Evolutionary conservation across 192 early-diverging fungal genomes (phyloP).

Genomic region (Linderina pennispora): DNA sequence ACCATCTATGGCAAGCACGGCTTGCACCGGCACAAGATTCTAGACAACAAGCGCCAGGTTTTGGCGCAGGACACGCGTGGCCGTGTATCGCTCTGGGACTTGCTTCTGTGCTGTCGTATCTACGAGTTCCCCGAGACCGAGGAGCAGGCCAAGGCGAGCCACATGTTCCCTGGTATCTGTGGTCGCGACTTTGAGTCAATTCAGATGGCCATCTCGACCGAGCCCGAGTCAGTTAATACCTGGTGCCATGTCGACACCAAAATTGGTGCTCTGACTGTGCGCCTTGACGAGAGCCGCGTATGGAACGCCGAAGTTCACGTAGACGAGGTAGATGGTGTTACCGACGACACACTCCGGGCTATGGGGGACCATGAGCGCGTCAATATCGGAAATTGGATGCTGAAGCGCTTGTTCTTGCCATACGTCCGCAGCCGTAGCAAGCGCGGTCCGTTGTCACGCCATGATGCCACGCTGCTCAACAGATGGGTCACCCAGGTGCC

Average conservation of each 20-base stretch:
- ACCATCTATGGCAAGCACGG: conserved; percentile 56
- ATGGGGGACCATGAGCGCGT: conserved; percentile 38
- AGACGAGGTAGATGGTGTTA: conserved; percentile 60
- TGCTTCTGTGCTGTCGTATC: conserved; percentile 60
- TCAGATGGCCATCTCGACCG: conserved; percentile 7
- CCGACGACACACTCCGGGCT: conserved; percentile 23
- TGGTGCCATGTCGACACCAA: conserved; percentile 95
- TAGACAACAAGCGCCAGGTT: conserved; percentile 83
- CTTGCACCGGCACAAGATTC: conserved; percentile 56
- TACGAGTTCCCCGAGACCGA: conserved; percentile 44
- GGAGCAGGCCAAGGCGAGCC: conserved; percentile 53
- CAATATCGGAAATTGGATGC: conserved; percentile 48
- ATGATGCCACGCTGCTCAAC: conserved; percentile 47
- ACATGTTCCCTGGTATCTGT: conserved; percentile 26
- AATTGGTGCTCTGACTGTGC: conserved; percentile 82
- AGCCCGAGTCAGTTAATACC: conserved; percentile 71
- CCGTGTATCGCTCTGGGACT: conserved; percentile 85
- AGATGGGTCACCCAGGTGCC: conserved; percentile 49
- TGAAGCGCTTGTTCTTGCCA: conserved; percentile 39
- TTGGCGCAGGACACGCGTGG: conserved; percentile 78
- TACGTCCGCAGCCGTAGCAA: conserved; percentile 73
- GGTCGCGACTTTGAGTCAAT: conserved; percentile 40
- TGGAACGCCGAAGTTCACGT: conserved; percentile 90
- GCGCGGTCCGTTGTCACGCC: conserved; percentile 59
- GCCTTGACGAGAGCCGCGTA: conserved; percentile 68